phyloP scores from a whole-genome alignment of 163 green algal genomes.

The Chloroidium sp. region DNA sequence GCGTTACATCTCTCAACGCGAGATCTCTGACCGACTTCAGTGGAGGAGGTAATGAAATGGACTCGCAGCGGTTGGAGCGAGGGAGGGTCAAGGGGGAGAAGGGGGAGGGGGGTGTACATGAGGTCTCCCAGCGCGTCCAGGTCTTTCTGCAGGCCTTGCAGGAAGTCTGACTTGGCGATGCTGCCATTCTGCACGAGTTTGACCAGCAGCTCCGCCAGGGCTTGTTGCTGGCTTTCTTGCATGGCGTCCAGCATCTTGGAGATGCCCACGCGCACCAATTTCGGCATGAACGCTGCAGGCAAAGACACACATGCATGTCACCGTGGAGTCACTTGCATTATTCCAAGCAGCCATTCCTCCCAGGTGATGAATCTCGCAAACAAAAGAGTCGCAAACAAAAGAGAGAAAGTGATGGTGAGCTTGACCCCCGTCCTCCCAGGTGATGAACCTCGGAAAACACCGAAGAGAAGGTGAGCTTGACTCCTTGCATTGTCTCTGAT shows the following conservation, averaged over 20 bases:
- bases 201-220: constrained; percentile 54
- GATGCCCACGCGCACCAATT: constrained; percentile 34
- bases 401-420: no score
- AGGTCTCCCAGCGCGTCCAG: constrained; percentile 64
- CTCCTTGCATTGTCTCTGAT: no score
- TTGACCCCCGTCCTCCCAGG: no score
- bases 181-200: constrained; percentile 36
- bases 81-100: not conserved
- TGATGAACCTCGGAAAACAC: no score
- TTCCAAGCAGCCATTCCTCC: no score
- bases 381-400: no score
- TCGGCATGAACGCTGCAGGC: constrained; percentile 32
- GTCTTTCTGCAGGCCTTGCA: constrained; percentile 34
- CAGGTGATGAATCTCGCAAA: no score
- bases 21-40: no score
- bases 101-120: constrained; percentile 26
- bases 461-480: no score
- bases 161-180: constrained; percentile 36
- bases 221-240: constrained; percentile 36
- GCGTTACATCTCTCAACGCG: not conserved
- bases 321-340: no score
- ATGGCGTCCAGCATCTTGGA: constrained; percentile 51
- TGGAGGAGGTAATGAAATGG: no score
- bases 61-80: no score
- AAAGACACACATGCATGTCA: not conserved